phyloP scores from a whole-genome alignment of 192 early-diverging fungal species.

The Lobosporangium transversale region DNA sequence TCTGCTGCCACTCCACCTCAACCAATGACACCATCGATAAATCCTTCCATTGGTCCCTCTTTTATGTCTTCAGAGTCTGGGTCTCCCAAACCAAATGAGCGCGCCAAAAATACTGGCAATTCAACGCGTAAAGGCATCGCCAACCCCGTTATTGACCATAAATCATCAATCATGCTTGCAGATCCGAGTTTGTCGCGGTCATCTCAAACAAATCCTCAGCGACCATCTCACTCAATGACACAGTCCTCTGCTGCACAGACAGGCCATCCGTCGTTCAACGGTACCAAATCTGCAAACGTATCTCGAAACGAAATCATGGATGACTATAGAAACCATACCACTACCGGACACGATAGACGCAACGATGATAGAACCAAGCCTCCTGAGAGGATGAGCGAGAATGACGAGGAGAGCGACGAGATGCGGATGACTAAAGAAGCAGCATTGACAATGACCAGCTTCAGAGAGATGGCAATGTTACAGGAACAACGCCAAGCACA shows the following conservation, averaged over 20 bases:
- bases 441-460: slow-evolving; percentile 35
- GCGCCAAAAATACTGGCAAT: background rate
- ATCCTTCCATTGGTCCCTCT: background rate
- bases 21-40: too few relatives aligned
- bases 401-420: slow-evolving; percentile 34
- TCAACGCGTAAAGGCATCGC: background rate
- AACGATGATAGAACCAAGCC: background rate
- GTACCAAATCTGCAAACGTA: background rate
- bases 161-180: background rate
- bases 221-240: background rate
- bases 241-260: background rate
- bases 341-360: background rate
- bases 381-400: slow-evolving; percentile 3
- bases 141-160: background rate
- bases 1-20: too few relatives aligned
- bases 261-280: background rate
- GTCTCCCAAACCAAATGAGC: background rate
- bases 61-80: background rate
- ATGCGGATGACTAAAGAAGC: slow-evolving; percentile 34
- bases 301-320: background rate
- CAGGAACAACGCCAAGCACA: slow-evolving; percentile 7
- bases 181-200: background rate
- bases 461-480: slow-evolving; percentile 20
- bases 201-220: too few relatives aligned
- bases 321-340: background rate